These are phyloP conservation scores for Amanita pallidorosea DNA, from an alignment of 768 basidiomycete genomes.

Conservation along the genomic window DNA sequence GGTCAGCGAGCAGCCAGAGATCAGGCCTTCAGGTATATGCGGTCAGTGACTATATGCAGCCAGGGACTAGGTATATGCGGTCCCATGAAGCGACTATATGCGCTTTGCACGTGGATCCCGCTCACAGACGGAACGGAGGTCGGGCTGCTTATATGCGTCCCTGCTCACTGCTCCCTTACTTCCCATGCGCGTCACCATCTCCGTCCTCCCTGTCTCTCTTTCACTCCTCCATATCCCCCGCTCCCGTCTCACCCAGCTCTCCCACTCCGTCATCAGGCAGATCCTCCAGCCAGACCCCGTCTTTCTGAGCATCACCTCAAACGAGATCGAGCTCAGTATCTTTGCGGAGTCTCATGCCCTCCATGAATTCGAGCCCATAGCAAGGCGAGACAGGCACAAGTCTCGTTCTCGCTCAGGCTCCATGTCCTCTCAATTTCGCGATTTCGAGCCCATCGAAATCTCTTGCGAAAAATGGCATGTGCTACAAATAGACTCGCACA, in stretches of 20 bases:
- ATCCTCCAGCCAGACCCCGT: conserved; percentile 55
- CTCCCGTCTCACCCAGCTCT: conserved; percentile 46
- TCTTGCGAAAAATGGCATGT: conserved; percentile 72
- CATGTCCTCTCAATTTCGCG: conserved; percentile 16
- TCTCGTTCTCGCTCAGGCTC: conserved; percentile 32
- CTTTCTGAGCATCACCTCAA: conserved; percentile 70
- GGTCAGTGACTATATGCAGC: too few species aligned
- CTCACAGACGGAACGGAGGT: not conserved
- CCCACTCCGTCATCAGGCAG: conserved; percentile 54
- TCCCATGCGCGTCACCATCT: conserved; percentile 44
- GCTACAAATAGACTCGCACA: conserved; percentile 74
- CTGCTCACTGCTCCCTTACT: not conserved
- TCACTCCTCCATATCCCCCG: conserved; percentile 70
- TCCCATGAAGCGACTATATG: too few species aligned
- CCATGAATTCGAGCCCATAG: conserved; percentile 50
- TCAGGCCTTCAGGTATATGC: too few species aligned
- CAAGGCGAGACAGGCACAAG: conserved; percentile 42
- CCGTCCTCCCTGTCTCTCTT: conserved; percentile 61
- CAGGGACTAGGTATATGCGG: too few species aligned
- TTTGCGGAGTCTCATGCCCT: conserved; percentile 54
- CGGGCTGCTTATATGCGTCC: not conserved
- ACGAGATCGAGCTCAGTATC: conserved; percentile 68
- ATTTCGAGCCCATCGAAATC: conserved; percentile 49
- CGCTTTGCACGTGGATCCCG: not conserved
- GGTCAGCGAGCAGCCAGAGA: too few species aligned